These are phyloP conservation scores for Parasarocladium wereldwijsianum DNA, from an alignment of 2,329 filamentous ascomycete genomes.

Conservation along the genomic window DNA sequence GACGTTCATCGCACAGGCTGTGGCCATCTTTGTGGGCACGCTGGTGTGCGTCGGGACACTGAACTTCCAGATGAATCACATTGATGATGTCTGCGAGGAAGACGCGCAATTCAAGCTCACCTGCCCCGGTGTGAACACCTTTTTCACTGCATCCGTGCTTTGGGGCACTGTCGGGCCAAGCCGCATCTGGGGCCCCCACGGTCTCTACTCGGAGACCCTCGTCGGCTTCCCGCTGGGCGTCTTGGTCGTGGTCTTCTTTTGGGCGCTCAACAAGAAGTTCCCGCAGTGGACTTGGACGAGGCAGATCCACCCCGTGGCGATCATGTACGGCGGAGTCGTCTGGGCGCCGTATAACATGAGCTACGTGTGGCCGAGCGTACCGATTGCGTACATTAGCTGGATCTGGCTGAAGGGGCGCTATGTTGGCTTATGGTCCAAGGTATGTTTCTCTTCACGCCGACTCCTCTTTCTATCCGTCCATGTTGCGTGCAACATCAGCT, in stretches of 20 bases:
- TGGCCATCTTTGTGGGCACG: constrained; percentile 38
- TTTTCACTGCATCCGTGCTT: constrained; percentile 40
- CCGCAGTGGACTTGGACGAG: constrained; percentile 24
- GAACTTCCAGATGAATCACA: constrained; percentile 33
- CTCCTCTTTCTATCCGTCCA: neutral
- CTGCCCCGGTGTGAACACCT: constrained; percentile 37
- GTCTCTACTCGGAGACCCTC: constrained; percentile 31
- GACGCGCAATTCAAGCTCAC: constrained; percentile 32
- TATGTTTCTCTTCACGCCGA: constrained; percentile 12
- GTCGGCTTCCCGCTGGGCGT: constrained; percentile 36
- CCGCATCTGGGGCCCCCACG: constrained; percentile 32
- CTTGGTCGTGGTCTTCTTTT: constrained; percentile 27
- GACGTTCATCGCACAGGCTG: constrained; percentile 43
- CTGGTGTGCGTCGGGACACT: constrained; percentile 34
- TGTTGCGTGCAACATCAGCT: neutral
- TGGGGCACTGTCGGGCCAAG: constrained; percentile 39
- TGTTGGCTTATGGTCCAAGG: constrained; percentile 36
- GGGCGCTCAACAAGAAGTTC: constrained; percentile 22
- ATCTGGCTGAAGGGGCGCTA: constrained; percentile 33
- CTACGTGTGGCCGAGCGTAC: constrained; percentile 36
- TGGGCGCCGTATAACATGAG: constrained; percentile 36
- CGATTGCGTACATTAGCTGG: constrained; percentile 36
- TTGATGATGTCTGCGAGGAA: constrained; percentile 31
- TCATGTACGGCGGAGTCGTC: constrained; percentile 29
- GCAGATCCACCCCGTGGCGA: constrained; percentile 32